Conservation (phyloP, 192 early-diverging fungal species). For the Spizellomyces sp. region DNA sequence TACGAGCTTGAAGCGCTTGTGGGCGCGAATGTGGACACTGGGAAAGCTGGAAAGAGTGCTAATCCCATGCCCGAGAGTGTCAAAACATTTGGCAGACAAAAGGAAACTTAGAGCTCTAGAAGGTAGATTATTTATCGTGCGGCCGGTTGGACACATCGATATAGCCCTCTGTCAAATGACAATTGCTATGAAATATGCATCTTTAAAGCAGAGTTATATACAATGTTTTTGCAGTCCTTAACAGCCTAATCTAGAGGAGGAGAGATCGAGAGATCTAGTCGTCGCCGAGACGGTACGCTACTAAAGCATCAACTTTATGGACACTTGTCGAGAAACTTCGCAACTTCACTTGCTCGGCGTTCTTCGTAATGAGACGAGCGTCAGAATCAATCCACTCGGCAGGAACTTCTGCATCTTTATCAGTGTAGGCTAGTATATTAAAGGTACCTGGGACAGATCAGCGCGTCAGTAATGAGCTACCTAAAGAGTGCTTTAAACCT, state of each 20-base stretch:
- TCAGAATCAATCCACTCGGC: constrained; percentile 85
- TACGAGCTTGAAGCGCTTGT: constrained; percentile 20
- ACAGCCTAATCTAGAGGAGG: no score
- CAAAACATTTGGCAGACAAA: constrained; percentile 9
- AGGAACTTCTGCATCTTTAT: constrained; percentile 83
- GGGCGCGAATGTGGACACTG: background rate
- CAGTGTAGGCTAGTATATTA: constrained; percentile 87
- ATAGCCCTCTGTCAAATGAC: no score
- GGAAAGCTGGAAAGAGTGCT: background rate
- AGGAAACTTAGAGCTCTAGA: constrained; percentile 5
- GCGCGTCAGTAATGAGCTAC: no score
- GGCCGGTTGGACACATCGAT: no score
- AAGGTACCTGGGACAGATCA: constrained; percentile 68
- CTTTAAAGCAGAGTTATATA: no score
- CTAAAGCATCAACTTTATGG: constrained; percentile 84
- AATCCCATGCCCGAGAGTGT: constrained; percentile 15
- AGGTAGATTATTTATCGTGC: no score
- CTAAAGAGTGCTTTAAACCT: background rate
- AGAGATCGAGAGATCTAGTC: background rate
- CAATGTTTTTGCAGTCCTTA: no score
- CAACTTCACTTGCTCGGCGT: constrained; percentile 83
- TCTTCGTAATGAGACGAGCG: constrained; percentile 72
- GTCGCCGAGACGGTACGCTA: constrained; percentile 72
- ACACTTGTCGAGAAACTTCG: constrained; percentile 81
- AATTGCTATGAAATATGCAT: no score